Percentiles rank a stretch among this genome's conserved stretches.
phyloP scores from a whole-genome alignment of 1,284 basidiomycete genomes.

The Flammula alnicola region DNA sequence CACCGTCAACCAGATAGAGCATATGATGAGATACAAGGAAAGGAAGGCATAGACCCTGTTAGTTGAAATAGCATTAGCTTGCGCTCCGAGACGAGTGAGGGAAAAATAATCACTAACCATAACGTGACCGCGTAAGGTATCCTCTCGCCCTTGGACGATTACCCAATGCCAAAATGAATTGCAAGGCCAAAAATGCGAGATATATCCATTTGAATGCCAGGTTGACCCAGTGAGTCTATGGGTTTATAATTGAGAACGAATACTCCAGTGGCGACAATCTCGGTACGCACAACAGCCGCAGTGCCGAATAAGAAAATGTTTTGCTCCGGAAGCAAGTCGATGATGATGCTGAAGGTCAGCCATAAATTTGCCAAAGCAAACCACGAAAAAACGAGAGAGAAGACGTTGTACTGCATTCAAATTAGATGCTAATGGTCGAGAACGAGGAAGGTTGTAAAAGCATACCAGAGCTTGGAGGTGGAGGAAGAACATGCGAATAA shows the following conservation, averaged over 20 bases:
- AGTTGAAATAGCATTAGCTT: slow-evolving; percentile 7
- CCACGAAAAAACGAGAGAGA: slow-evolving; percentile 87
- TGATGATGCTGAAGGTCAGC: slow-evolving; percentile 96
- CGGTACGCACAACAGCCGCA: slow-evolving; percentile 57
- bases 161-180: slow-evolving; percentile 94
- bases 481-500: slow-evolving; percentile 93
- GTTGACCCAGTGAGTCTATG: slow-evolving; percentile 92
- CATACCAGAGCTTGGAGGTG: slow-evolving; percentile 89
- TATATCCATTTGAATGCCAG: slow-evolving; percentile 87
- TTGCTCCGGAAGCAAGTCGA: slow-evolving; percentile 81
- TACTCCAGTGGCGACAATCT: too few species aligned
- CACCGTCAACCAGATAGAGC: slow-evolving; percentile 84
- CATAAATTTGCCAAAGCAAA: slow-evolving; percentile 93
- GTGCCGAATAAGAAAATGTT: slow-evolving; percentile 75
- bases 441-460: slow-evolving; percentile 21
- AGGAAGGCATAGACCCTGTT: slow-evolving; percentile 80
- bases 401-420: slow-evolving; percentile 68
- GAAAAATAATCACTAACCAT: slow-evolving; percentile 49
- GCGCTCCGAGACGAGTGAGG: background rate
- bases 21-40: slow-evolving; percentile 81
- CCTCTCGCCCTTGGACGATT: slow-evolving; percentile 97
- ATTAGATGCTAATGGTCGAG: background rate
- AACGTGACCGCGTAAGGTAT: slow-evolving; percentile 83
- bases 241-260: slow-evolving; percentile 10
- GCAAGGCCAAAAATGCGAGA: slow-evolving; percentile 79